Percentiles rank a stretch among this genome's conserved stretches.
phyloP scores from a whole-genome alignment of 495 filamentous ascomycete genomes.

The Echria macrotheca region DNA sequence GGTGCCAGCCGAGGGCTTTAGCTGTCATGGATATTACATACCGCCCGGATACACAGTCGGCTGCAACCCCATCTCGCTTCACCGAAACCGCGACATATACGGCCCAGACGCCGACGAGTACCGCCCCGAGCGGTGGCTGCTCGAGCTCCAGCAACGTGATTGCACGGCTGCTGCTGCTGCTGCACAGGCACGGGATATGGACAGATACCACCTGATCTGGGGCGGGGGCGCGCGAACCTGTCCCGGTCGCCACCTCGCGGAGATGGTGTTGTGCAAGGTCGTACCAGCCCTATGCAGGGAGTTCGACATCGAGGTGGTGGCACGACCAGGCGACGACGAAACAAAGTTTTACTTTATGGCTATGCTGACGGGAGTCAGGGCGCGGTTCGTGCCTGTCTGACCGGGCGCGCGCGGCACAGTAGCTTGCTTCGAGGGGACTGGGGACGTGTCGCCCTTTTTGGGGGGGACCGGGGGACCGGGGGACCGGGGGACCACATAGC shows the following conservation, averaged over 20 bases:
- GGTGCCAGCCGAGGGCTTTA: constrained; percentile 46
- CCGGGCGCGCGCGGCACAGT: not conserved
- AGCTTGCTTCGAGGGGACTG: too few relatives aligned
- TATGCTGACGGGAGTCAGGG: constrained; percentile 35
- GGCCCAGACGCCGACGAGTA: constrained; percentile 32
- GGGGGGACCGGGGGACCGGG: too few relatives aligned
- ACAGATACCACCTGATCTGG: constrained; percentile 47
- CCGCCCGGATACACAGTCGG: constrained; percentile 53
- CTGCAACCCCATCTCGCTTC: constrained; percentile 55
- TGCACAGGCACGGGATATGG: constrained; percentile 34
- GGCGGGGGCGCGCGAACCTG: constrained; percentile 62
- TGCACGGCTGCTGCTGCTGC: constrained; percentile 16
- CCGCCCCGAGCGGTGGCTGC: constrained; percentile 47
- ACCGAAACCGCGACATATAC: constrained; percentile 49
- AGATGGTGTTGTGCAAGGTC: constrained; percentile 60
- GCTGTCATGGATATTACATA: constrained; percentile 45
- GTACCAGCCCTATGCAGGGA: constrained; percentile 54
- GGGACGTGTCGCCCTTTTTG: too few relatives aligned
- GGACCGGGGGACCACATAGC: too few relatives aligned
- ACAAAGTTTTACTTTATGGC: constrained; percentile 33
- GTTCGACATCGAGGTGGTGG: constrained; percentile 44
- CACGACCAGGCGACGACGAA: constrained; percentile 18
- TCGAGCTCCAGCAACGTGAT: too few relatives aligned
- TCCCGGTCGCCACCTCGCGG: constrained; percentile 61
- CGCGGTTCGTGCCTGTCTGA: constrained; percentile 14